Conservation (phyloP, 2,329 filamentous ascomycete genomes). For the Aschersonia sp. region DNA sequence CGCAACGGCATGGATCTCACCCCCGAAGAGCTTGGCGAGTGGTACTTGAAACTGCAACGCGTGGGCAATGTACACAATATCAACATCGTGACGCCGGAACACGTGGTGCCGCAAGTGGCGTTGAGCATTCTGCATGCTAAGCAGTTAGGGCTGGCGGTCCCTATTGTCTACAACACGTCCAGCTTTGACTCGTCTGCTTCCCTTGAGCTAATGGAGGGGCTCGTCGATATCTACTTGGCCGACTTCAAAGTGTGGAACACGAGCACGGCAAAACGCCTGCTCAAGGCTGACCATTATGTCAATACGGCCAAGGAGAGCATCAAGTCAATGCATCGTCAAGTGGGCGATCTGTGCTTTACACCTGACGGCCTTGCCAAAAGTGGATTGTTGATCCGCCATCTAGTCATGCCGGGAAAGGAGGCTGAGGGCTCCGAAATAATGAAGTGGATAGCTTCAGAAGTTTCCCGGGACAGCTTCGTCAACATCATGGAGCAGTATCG, state of each 20-base stretch:
- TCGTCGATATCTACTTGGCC: constrained; percentile 77
- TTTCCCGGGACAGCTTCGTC: constrained; percentile 63
- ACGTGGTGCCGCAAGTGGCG: constrained; percentile 72
- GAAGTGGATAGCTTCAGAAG: constrained; percentile 56
- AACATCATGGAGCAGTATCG: constrained; percentile 86
- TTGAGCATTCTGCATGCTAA: constrained; percentile 61
- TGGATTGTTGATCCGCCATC: constrained; percentile 61
- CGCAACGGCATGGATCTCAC: constrained; percentile 68
- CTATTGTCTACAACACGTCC: constrained; percentile 76
- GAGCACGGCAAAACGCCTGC: constrained; percentile 49
- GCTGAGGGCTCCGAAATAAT: constrained; percentile 62
- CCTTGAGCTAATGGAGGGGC: constrained; percentile 57
- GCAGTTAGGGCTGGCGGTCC: constrained; percentile 53
- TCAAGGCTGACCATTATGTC: constrained; percentile 69
- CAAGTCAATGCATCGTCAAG: constrained; percentile 65
- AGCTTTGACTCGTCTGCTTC: constrained; percentile 65
- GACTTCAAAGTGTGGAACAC: constrained; percentile 75
- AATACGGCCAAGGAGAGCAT: constrained; percentile 61
- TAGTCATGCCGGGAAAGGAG: constrained; percentile 74
- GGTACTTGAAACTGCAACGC: constrained; percentile 72
- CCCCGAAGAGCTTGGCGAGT: constrained; percentile 64
- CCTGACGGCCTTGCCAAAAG: constrained; percentile 66
- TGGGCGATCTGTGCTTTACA: constrained; percentile 73
- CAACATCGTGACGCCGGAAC: constrained; percentile 76
- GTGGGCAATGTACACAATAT: constrained; percentile 79